These are phyloP conservation scores for Cordyceps cateniannulata DNA, from an alignment of 2,329 filamentous ascomycete species.

Conservation along the genomic window DNA sequence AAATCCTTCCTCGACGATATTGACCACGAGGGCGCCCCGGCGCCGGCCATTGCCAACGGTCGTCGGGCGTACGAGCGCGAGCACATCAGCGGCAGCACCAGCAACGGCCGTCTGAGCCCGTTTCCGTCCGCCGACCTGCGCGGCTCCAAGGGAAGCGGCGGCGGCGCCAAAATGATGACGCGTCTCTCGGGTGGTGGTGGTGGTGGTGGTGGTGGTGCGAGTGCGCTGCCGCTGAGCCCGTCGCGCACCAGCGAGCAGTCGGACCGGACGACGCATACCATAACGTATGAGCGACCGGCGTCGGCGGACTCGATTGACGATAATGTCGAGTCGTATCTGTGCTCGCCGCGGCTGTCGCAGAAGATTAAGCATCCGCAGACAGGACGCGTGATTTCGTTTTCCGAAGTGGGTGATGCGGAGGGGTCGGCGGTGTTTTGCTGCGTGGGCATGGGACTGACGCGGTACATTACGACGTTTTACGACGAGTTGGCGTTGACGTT, in stretches of 20 bases:
- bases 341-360: constrained; percentile 77
- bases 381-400: constrained; percentile 86
- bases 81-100: constrained; percentile 35
- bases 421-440: constrained; percentile 94
- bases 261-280: constrained; percentile 27
- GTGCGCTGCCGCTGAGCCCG: constrained; percentile 36
- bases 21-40: constrained; percentile 61
- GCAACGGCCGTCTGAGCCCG: constrained; percentile 38
- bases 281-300: constrained; percentile 63
- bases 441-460: constrained; percentile 93
- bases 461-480: constrained; percentile 95
- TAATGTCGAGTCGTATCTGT: constrained; percentile 78
- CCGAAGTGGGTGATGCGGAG: constrained; percentile 87
- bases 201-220: too few relatives aligned
- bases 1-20: constrained; percentile 5
- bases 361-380: constrained; percentile 82
- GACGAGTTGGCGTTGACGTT: constrained; percentile 88
- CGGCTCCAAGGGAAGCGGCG: constrained; percentile 49
- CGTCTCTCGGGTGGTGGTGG: constrained; percentile 43
- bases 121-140: constrained; percentile 33
- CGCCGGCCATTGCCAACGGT: constrained; percentile 60
- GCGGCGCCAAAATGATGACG: constrained; percentile 52
- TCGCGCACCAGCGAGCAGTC: constrained; percentile 26
- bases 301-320: constrained; percentile 85
- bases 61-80: constrained; percentile 45